These are phyloP conservation scores for Aphanoascus verrucosus DNA, from an alignment of 2,329 filamentous ascomycete genomes.

Conservation along the genomic window DNA sequence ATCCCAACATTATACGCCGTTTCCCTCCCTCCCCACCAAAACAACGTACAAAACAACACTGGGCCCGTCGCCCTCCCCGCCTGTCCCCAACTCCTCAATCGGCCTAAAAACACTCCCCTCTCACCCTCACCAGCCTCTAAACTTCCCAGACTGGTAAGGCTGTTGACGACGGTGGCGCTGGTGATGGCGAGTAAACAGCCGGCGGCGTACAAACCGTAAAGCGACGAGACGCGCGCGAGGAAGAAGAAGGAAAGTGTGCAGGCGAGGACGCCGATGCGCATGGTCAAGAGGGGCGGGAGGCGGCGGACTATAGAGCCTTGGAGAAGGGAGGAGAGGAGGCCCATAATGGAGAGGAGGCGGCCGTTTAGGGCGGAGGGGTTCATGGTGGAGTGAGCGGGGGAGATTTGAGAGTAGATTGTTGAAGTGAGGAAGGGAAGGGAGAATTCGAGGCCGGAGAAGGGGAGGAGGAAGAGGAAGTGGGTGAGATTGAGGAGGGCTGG, in stretches of 20 bases:
- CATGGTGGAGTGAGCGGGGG: conserved; percentile 42
- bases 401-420: conserved; percentile 59
- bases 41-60: conserved; percentile 81
- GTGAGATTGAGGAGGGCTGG: conserved; percentile 71
- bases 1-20: conserved; percentile 74
- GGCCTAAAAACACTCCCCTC: conserved; percentile 75
- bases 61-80: conserved; percentile 78
- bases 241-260: conserved; percentile 73
- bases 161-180: conserved; percentile 87
- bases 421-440: conserved; percentile 96
- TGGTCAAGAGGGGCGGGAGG: conserved; percentile 66
- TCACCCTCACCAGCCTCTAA: conserved; percentile 75
- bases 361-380: conserved; percentile 63
- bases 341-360: conserved; percentile 77
- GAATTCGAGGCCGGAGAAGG: conserved; percentile 98
- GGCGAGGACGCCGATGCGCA: conserved; percentile 66
- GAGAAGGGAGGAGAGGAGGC: conserved; percentile 79
- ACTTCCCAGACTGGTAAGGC: conserved; percentile 80
- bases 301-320: conserved; percentile 86
- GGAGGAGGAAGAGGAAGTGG: conserved; percentile 85
- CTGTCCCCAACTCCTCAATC: conserved; percentile 71
- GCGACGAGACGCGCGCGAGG: conserved; percentile 57
- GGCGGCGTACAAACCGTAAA: conserved; percentile 65
- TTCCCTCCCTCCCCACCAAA: conserved; percentile 95
- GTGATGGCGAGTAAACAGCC: conserved; percentile 79